phyloP scores from a whole-genome alignment of 179 eudicot genomes.

The Camellia oleifera region DNA sequence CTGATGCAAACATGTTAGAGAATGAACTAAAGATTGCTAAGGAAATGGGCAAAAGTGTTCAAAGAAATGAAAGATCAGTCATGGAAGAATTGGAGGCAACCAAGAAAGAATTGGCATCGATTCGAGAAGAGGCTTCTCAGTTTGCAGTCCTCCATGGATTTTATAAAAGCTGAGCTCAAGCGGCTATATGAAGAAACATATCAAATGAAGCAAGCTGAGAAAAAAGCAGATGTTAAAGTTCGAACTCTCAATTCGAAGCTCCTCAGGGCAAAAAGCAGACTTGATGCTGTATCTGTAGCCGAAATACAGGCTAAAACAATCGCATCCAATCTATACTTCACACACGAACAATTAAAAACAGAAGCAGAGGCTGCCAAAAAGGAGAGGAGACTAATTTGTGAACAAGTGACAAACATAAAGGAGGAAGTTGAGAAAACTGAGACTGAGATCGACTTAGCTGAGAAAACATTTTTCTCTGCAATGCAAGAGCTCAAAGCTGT shows the following conservation, averaged over 20 bases:
- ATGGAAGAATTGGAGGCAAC: slow-evolving; percentile 49
- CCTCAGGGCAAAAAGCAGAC: slow-evolving; percentile 49
- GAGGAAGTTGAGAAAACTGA: slow-evolving; percentile 42
- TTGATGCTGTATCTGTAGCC: slow-evolving; percentile 46
- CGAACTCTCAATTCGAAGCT: slow-evolving; percentile 59
- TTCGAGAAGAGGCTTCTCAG: slow-evolving; percentile 47
- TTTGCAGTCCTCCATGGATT: slow-evolving; percentile 69
- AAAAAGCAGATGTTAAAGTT: slow-evolving; percentile 36
- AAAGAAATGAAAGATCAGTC: slow-evolving; percentile 16
- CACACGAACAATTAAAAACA: slow-evolving; percentile 45
- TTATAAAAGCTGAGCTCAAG: slow-evolving; percentile 45
- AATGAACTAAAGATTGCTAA: slow-evolving; percentile 48
- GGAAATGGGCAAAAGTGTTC: slow-evolving; percentile 37
- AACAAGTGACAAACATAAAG: slow-evolving; percentile 38
- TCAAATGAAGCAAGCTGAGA: slow-evolving; percentile 35
- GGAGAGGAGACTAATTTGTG: slow-evolving; percentile 36
- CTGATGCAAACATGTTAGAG: slow-evolving; percentile 49
- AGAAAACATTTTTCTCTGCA: slow-evolving; percentile 41
- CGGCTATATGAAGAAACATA: slow-evolving; percentile 37
- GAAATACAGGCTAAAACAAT: slow-evolving; percentile 46
- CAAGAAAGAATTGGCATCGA: slow-evolving; percentile 46
- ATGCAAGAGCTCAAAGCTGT: slow-evolving; percentile 52
- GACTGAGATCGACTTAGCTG: slow-evolving; percentile 40
- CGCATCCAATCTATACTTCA: slow-evolving; percentile 32
- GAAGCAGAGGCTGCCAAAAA: slow-evolving; percentile 42